These are phyloP conservation scores for Miscanthus sacchariflorus DNA, from an alignment of 202 grass and related monocot genomes.

Conservation along the genomic window DNA sequence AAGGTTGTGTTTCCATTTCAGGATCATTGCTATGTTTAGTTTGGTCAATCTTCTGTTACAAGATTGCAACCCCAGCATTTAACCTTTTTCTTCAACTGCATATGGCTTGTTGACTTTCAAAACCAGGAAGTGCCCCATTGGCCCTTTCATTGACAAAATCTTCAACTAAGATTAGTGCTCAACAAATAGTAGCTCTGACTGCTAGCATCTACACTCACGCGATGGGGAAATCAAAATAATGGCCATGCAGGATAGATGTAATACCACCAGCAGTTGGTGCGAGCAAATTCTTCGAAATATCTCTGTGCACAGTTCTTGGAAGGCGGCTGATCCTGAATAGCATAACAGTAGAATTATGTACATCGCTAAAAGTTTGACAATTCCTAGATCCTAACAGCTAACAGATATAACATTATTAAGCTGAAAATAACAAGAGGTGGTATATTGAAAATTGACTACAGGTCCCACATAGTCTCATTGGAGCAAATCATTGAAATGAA, in stretches of 20 bases:
- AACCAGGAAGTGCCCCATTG: background rate
- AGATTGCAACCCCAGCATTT: background rate
- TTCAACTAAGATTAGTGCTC: background rate
- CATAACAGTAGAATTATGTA: background rate
- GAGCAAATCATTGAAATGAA: background rate
- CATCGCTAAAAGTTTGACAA: slow-evolving; percentile 9
- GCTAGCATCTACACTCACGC: background rate
- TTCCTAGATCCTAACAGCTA: background rate
- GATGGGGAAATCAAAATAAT: background rate
- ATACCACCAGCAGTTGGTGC: slow-evolving; percentile 35
- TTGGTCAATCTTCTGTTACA: background rate
- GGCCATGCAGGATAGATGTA: slow-evolving; percentile 7
- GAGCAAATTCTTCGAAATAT: slow-evolving; percentile 21
- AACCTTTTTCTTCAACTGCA: background rate
- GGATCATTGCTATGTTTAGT: background rate
- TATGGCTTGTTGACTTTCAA: background rate
- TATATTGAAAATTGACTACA: background rate
- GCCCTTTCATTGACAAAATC: background rate
- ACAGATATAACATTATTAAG: background rate
- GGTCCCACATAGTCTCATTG: background rate
- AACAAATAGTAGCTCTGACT: background rate
- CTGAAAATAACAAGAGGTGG: background rate
- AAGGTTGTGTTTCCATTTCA: background rate
- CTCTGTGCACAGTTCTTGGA: background rate
- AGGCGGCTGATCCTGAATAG: slow-evolving; percentile 31